Evolutionary conservation across 2,329 filamentous ascomycete genomes (phyloP).

Genomic region (Dothistroma pini): DNA sequence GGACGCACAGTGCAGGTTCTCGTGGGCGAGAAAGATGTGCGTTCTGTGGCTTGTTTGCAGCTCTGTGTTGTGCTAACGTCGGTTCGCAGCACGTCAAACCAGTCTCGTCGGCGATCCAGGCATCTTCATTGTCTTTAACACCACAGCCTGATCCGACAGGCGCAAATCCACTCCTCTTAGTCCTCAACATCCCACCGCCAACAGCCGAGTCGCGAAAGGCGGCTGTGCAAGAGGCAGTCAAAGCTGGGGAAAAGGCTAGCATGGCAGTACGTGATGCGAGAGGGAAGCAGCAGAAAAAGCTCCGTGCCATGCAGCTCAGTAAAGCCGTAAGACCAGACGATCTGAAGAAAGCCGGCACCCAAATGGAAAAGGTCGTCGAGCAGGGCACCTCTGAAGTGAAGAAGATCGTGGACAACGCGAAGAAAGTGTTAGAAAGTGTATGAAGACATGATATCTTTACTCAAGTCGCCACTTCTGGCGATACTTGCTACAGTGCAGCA

Average conservation of each 20-base stretch:
- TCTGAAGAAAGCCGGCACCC: conserved; percentile 45
- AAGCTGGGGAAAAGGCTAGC: conserved; percentile 43
- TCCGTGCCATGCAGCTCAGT: conserved; percentile 43
- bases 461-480: neutral
- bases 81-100: conserved; percentile 51
- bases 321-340: conserved; percentile 47
- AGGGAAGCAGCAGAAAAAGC: conserved; percentile 48
- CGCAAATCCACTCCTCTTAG: conserved; percentile 49
- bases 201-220: conserved; percentile 51
- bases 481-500: neutral
- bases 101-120: conserved; percentile 51
- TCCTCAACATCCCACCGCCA: conserved; percentile 55
- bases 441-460: conserved; percentile 7
- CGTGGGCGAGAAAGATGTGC: conserved; percentile 61
- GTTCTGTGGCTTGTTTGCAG: conserved; percentile 26
- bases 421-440: conserved; percentile 43
- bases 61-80: conserved; percentile 1
- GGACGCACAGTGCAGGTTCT: conserved; percentile 60
- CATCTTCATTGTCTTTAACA: conserved; percentile 48
- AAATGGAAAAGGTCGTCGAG: conserved; percentile 52
- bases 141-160: conserved; percentile 50
- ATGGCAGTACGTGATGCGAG: conserved; percentile 43
- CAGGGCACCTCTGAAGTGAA: conserved; percentile 48
- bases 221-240: conserved; percentile 33
- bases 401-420: conserved; percentile 47